These are phyloP conservation scores for Ilex asprella DNA, from an alignment of 257 asterid species.

Conservation along the genomic window DNA sequence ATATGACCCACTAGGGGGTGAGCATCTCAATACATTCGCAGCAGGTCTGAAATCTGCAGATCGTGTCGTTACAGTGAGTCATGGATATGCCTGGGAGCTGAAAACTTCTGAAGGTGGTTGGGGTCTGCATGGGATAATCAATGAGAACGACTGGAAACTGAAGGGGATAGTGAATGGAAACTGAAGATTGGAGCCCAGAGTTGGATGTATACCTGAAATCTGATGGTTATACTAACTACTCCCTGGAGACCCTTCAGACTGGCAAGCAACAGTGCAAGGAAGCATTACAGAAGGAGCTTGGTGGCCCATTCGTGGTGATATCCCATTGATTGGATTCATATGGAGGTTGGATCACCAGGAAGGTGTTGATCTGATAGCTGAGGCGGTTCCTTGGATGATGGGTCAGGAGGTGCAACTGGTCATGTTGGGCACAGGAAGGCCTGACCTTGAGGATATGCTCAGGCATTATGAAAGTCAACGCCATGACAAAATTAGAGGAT, in stretches of 20 bases:
- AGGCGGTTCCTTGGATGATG: conserved; percentile 92
- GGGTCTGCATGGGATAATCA: conserved; percentile 83
- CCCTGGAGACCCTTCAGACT: conserved; percentile 54
- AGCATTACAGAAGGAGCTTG: conserved; percentile 85
- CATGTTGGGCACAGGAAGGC: conserved; percentile 86
- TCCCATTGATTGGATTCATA: conserved; percentile 79
- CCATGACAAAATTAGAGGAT: conserved; percentile 55
- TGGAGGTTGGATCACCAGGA: conserved; percentile 91
- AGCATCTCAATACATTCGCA: conserved; percentile 86
- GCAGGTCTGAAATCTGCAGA: conserved; percentile 90
- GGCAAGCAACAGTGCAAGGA: conserved; percentile 81
- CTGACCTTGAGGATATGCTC: conserved; percentile 72
- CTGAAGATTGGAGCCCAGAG: conserved; percentile 83
- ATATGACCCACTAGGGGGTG: conserved; percentile 90
- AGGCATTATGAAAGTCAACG: conserved; percentile 63
- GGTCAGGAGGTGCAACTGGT: conserved; percentile 77
- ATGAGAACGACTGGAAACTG: conserved; percentile 72
- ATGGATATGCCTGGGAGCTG: conserved; percentile 84
- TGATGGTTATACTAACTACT: conserved; percentile 79
- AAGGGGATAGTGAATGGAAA: conserved; percentile 86
- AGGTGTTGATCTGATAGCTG: conserved; percentile 85
- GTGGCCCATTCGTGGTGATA: conserved; percentile 54
- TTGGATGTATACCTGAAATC: conserved; percentile 60
- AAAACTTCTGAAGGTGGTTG: conserved; percentile 91
- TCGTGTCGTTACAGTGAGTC: conserved; percentile 84